A percentile compares a stretch with the other conserved stretches of the same genome.
Evolutionary conservation across 345 rosid species (phyloP).

Genomic region (Syzygium aromaticum): DNA sequence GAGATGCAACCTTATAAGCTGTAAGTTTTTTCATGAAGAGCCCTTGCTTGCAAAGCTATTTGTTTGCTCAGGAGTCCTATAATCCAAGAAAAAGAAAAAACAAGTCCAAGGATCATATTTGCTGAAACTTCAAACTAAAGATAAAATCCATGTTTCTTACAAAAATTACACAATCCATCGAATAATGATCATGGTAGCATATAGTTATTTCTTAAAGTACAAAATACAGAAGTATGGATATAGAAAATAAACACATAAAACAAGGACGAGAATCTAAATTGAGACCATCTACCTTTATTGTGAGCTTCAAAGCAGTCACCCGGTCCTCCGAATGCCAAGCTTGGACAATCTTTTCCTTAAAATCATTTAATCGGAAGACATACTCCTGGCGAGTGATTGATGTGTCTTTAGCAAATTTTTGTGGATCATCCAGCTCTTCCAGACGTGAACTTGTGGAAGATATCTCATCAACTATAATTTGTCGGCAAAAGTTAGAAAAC

Average conservation of each 20-base stretch:
- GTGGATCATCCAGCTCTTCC: constrained; percentile 51
- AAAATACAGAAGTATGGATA: not conserved
- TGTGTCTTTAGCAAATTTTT: constrained; percentile 39
- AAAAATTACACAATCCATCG: not conserved
- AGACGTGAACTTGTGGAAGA: constrained; percentile 30
- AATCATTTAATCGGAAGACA: constrained; percentile 55
- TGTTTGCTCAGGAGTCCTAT: not conserved
- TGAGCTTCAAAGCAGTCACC: constrained; percentile 67
- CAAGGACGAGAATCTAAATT: not conserved
- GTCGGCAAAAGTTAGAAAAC: constrained; percentile 1
- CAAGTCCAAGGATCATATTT: not conserved
- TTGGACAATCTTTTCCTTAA: constrained; percentile 60
- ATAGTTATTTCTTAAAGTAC: not conserved
- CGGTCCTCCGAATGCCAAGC: constrained; percentile 82
- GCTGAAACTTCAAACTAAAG: not conserved
- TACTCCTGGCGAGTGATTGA: constrained; percentile 64
- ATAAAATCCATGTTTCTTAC: not conserved
- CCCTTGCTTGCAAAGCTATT: not conserved
- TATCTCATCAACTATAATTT: constrained; percentile 34
- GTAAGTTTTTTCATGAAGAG: not conserved
- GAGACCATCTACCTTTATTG: constrained; percentile 48
- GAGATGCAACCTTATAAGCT: not conserved
- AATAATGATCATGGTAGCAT: not conserved
- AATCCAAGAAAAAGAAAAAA: not conserved
- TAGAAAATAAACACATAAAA: not conserved